Evolutionary conservation across 306 rosid genomes (phyloP), one percentile per base, ranked within the genome.

Genomic region (Arachis stenosperma): DNA sequence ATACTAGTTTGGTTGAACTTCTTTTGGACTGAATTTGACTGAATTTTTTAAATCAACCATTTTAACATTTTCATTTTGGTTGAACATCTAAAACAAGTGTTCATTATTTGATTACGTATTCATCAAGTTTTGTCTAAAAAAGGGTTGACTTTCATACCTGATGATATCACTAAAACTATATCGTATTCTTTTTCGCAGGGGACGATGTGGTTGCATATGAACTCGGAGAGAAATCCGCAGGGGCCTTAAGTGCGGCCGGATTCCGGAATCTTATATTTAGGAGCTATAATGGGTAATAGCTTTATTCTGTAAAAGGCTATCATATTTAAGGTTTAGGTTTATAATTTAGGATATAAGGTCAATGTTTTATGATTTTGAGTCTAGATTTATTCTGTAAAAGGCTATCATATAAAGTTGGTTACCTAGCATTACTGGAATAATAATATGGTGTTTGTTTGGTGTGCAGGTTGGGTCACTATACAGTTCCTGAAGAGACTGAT

Each of bases 391-490:
- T n/a, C n/a, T n/a, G n/a, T n/a, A n/a, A n/a, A n/a, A n/a, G n/a
- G n/a, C n/a, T n/a, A n/a, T n/a, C n/a, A n/a, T n/a, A n/a, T n/a
- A n/a, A n/a, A n/a, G 27, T 22, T 22, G 27, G 27, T 22, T 22
- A 22, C 27, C 27, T 1, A 22, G 27, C 27, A 22, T 22, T 0
- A 22, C 27, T 22, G 27, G 27, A 22, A 55, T 64, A n/a, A 36
- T 55, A 14, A 14, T 61, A 13, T 52, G 65, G 62, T 66, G 56
- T 4, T 66, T 66, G 52, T 4, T 63, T 71, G 42, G 22, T 77
- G 30, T 85, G 90, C 86, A 94, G 99, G 82, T 81, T 91, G 74
- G 99, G 99, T 17, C 99, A 94, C 77, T 84, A 94, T 46, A 94
- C 97, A 58, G 77, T 91, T 73, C 97, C 99, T 51, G 95, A 89